Evolutionary conservation across 2,329 filamentous ascomycete genomes (phyloP).

Genomic region (Exophiala alcalophila): DNA sequence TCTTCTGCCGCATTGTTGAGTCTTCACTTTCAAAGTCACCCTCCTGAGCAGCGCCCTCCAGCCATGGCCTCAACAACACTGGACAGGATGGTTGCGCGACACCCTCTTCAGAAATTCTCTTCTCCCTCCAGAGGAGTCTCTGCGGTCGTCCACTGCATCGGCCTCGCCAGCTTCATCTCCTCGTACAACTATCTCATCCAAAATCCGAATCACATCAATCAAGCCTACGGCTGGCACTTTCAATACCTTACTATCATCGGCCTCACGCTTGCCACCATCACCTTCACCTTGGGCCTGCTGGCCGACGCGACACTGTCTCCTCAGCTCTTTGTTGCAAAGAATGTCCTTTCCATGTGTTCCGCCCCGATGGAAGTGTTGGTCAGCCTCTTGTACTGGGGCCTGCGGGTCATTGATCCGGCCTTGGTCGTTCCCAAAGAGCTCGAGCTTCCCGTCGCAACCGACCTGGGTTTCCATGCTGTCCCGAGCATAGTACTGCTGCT

Average conservation of each 20-base stretch:
- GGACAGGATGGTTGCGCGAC: conserved; percentile 32
- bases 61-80: neutral
- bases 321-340: conserved; percentile 56
- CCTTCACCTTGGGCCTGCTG: conserved; percentile 53
- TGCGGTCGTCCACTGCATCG: conserved; percentile 40
- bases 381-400: conserved; percentile 59
- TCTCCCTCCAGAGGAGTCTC: conserved; percentile 46
- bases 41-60: too few species aligned
- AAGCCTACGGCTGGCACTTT: conserved; percentile 64
- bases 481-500: conserved; percentile 54
- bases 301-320: conserved; percentile 55
- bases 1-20: too few species aligned
- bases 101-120: conserved; percentile 44
- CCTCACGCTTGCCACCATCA: conserved; percentile 53
- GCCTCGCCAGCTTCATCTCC: conserved; percentile 43
- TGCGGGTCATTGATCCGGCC: conserved; percentile 46
- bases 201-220: conserved; percentile 49
- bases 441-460: conserved; percentile 31
- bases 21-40: too few species aligned
- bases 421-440: conserved; percentile 29
- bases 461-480: conserved; percentile 50
- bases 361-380: conserved; percentile 61
- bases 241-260: conserved; percentile 65
- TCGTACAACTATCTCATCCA: conserved; percentile 47
- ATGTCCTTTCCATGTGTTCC: conserved; percentile 55